Base-by-base conservation (phyloP, 768 basidiomycete species). In the Tricholomella constricta region DNA sequence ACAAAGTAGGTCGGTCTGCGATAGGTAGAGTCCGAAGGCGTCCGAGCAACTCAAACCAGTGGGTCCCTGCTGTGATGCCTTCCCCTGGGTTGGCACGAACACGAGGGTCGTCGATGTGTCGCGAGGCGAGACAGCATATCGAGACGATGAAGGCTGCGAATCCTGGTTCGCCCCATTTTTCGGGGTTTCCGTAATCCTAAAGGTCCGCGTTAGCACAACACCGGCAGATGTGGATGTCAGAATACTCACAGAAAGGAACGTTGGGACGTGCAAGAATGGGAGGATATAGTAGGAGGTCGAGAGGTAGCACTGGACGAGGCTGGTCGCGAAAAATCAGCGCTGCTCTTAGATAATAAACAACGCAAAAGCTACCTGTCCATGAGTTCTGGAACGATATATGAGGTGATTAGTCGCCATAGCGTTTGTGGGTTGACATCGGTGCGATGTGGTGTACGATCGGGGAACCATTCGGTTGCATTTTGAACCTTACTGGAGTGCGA, bases 101-200 rank as follows among this genome's bases (percentile, higher is more conserved):
- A 40, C 94, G 86, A 19, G 88, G 86, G 69, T 96, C 94, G 65
- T 97, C 94, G 58, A 94, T 88, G 67, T 97, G 94, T 36, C 94
- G 81, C 3, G 93, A 95, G 0, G 93, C 88, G 5, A 97, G 79
- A 58, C 93, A 95, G 65, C 94, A 96, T 29, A 95, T 78, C 1
- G 93, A 83, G n/a, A 96, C 91, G 55, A 96, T 91, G 65, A 95
- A 94, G 9, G 93, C 86, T 35, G 90, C 92, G 63, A 97, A 97
- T 8, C 94, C 94, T 7, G 94, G 91, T 70, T 95, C 93, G 45
- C 88, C 91, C 94, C 94, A 96, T 76, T 94, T 94, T 70, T 84
- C 83, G 45, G 94, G 94, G 59, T 94, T 91, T 36, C 91, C 91
- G 66, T 97, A 97, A 69, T 97, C 94, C 88, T 91, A 51, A 46